A percentile compares a stretch with the other conserved stretches of the same genome.
Evolutionary conservation across 306 rosid species (phyloP).

Genomic region (Malus asiatica): DNA sequence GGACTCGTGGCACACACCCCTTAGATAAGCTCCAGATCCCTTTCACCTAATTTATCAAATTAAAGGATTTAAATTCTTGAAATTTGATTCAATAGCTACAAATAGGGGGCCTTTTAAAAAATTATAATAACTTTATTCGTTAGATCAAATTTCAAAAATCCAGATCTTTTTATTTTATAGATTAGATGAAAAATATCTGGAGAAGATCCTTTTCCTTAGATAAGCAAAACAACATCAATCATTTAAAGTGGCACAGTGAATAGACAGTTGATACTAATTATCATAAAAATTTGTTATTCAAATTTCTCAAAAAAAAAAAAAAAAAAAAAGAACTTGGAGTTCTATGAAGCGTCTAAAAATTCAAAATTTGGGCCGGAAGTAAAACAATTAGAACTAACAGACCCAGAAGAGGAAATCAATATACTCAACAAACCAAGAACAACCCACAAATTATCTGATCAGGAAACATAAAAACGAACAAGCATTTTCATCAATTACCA

Average conservation of each 20-base stretch:
- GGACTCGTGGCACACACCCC: neutral
- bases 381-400: neutral
- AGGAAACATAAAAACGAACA: conserved; percentile 5
- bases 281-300: neutral
- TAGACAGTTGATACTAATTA: neutral
- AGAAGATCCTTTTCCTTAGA: neutral
- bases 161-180: too few relatives aligned
- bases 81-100: too few relatives aligned
- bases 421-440: conserved; percentile 15
- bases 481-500: conserved; percentile 14
- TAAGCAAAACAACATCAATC: too few relatives aligned
- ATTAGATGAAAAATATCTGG: fast-evolving
- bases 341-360: neutral
- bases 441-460: conserved; percentile 9
- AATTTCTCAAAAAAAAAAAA: neutral
- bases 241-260: too few relatives aligned
- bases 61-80: too few relatives aligned
- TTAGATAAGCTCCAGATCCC: neutral
- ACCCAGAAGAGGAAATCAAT: conserved; percentile 6
- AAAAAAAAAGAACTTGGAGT: neutral
- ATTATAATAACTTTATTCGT: too few relatives aligned
- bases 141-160: too few relatives aligned
- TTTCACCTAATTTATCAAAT: too few relatives aligned
- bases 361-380: too few relatives aligned
- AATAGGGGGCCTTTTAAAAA: too few relatives aligned